These are phyloP conservation scores for Quercus robur DNA, from an alignment of 306 rosid genomes.

Conservation along the genomic window DNA sequence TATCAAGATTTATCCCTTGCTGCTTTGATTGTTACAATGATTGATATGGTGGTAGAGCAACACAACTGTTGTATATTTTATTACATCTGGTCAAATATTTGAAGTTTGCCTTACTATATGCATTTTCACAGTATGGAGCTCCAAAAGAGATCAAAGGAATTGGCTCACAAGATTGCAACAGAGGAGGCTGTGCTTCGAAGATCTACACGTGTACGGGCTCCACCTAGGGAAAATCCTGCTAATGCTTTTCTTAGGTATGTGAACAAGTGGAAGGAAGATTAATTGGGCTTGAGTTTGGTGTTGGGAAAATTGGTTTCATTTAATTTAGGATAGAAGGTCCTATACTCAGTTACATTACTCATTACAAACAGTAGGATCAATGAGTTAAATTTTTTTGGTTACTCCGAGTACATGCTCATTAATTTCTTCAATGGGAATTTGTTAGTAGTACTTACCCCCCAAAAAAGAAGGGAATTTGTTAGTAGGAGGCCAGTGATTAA, in stretches of 20 bases:
- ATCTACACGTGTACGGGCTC: slow-evolving; percentile 93
- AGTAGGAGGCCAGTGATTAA: not conserved
- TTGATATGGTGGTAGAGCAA: not conserved
- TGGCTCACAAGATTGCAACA: slow-evolving; percentile 42
- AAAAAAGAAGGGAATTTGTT: too few relatives aligned
- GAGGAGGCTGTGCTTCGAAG: slow-evolving; percentile 79
- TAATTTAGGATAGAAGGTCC: not conserved
- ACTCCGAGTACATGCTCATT: not conserved
- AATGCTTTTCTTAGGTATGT: slow-evolving; percentile 74
- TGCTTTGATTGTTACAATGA: not conserved
- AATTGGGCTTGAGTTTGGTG: slow-evolving; percentile 1
- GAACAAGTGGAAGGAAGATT: slow-evolving; percentile 88
- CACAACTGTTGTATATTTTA: not conserved
- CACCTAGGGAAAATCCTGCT: slow-evolving; percentile 78
- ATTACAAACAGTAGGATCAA: not conserved
- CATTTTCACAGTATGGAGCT: slow-evolving; percentile 48
- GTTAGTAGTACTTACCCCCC: not conserved
- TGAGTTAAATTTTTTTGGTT: not conserved
- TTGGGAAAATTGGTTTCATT: not conserved
- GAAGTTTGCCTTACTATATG: not conserved
- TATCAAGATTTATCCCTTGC: not conserved
- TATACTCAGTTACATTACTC: not conserved
- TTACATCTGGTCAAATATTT: not conserved
- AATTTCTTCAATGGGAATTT: not conserved
- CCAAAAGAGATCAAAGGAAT: slow-evolving; percentile 64